These are phyloP conservation scores for Monarda citriodora DNA, from an alignment of 305 asterid genomes.

Conservation along the genomic window DNA sequence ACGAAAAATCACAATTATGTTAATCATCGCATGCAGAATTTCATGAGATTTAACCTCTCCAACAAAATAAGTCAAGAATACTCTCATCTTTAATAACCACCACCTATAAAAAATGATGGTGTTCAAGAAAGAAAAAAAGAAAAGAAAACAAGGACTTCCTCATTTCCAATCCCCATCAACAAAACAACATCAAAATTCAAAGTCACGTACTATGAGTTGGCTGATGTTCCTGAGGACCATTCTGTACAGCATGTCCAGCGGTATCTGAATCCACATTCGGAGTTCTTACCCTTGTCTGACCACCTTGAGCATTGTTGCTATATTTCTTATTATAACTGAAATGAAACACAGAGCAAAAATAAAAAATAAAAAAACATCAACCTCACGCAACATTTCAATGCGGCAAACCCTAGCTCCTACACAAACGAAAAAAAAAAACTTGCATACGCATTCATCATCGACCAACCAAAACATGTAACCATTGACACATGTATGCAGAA, in stretches of 20 bases:
- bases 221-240: constrained; percentile 64
- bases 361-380: constrained; percentile 10
- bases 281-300: constrained; percentile 43
- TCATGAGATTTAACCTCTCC: neutral
- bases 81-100: neutral
- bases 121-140: neutral
- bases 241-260: constrained; percentile 36
- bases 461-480: neutral
- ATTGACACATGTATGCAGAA: neutral
- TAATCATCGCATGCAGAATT: neutral
- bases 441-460: constrained; percentile 5
- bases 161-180: neutral
- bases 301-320: constrained; percentile 59
- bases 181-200: neutral
- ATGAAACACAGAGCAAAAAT: constrained; percentile 22
- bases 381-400: constrained; percentile 2
- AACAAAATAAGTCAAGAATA: neutral
- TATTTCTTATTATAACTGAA: constrained; percentile 66
- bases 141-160: neutral
- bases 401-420: constrained; percentile 41
- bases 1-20: neutral
- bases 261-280: constrained; percentile 40
- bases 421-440: constrained; percentile 14
- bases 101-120: neutral
- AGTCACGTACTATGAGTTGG: constrained; percentile 52